Percentiles rank a stretch among this genome's conserved stretches.
Conservation (phyloP, 23 red algal species). For the Agarophyton chilense region DNA sequence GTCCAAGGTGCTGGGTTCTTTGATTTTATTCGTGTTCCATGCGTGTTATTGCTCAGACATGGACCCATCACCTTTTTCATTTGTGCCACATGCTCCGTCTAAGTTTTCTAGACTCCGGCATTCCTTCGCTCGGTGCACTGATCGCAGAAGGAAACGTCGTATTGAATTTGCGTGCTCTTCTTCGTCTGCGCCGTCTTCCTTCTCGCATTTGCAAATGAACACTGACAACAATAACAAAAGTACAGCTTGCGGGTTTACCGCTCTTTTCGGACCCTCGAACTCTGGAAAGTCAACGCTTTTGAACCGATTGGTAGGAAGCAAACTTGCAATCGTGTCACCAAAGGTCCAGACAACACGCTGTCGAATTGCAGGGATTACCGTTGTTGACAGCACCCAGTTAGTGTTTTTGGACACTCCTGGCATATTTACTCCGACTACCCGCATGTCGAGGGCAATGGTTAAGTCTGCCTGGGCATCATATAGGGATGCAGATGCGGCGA, state of each 20-base stretch:
- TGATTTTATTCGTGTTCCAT: too few relatives aligned
- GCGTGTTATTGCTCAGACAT: background rate
- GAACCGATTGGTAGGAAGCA: slow-evolving; percentile 85
- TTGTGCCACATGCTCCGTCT: background rate
- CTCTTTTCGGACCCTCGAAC: slow-evolving; percentile 94
- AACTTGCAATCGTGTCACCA: slow-evolving; percentile 96
- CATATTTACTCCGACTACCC: slow-evolving; percentile 74
- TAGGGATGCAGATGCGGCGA: slow-evolving; percentile 76
- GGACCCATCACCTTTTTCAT: background rate
- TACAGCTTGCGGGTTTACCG: slow-evolving; percentile 83
- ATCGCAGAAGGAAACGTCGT: background rate
- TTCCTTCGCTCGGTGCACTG: background rate
- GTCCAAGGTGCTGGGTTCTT: too few relatives aligned
- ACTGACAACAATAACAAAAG: background rate
- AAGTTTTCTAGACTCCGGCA: too few relatives aligned
- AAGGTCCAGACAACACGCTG: slow-evolving; percentile 96
- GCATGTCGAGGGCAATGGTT: slow-evolving; percentile 93
- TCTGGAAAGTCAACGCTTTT: slow-evolving; percentile 97
- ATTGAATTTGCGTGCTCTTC: background rate
- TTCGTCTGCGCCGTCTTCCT: background rate
- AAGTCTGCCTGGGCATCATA: slow-evolving; percentile 73
- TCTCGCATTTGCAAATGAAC: background rate
- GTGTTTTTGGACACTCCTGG: slow-evolving; percentile 95
- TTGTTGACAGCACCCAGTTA: slow-evolving; percentile 71
- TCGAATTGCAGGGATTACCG: slow-evolving; percentile 78